phyloP scores from a whole-genome alignment of 768 basidiomycete genomes.

The Kwoniella sp. region DNA sequence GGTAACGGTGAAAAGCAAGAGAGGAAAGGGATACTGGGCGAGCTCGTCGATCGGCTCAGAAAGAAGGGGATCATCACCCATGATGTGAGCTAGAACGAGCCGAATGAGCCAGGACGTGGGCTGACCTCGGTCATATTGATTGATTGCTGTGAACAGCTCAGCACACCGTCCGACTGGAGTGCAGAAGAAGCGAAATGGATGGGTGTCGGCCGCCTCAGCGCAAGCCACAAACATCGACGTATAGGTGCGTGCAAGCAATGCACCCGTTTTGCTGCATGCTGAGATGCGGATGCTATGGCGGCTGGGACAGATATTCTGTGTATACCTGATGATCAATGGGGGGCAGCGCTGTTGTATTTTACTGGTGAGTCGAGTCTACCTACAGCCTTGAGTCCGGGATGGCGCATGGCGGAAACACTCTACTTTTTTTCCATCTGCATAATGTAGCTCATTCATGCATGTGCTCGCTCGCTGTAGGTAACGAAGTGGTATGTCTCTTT shows the following conservation, averaged over 20 bases:
- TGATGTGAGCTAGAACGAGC: slow-evolving; percentile 53
- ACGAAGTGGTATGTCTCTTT: slow-evolving; percentile 72
- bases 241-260: slow-evolving; percentile 60
- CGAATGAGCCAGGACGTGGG: background rate
- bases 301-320: slow-evolving; percentile 68
- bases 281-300: background rate
- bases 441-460: too few species aligned
- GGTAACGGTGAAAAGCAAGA: slow-evolving; percentile 71
- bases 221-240: slow-evolving; percentile 64
- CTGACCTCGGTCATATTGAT: too few species aligned
- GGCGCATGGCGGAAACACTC: too few species aligned
- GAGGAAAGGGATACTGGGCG: slow-evolving; percentile 69
- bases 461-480: slow-evolving; percentile 64
- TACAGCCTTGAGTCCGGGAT: too few species aligned
- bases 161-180: slow-evolving; percentile 67
- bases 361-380: slow-evolving; percentile 63
- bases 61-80: slow-evolving; percentile 70
- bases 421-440: too few species aligned
- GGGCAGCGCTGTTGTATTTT: slow-evolving; percentile 88
- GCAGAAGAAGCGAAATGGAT: slow-evolving; percentile 78
- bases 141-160: slow-evolving; percentile 59
- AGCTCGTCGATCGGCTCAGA: slow-evolving; percentile 66
- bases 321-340: slow-evolving; percentile 75
- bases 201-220: slow-evolving; percentile 68
- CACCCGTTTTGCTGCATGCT: background rate